Conservation (phyloP, 768 basidiomycete species). For the Cyathus striatus region DNA sequence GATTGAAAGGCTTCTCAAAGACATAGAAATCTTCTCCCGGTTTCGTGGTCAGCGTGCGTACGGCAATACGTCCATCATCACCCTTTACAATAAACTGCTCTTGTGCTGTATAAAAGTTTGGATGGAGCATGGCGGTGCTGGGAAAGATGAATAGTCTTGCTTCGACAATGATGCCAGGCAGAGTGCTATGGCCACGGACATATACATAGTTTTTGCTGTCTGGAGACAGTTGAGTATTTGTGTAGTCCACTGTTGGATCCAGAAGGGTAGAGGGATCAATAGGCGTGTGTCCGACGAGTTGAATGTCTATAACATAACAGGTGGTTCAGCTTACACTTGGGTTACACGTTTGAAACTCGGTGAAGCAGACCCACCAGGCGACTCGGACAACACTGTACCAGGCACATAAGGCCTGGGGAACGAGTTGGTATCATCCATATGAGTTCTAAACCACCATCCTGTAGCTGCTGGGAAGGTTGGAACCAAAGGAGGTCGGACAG, state of each 20-base stretch:
- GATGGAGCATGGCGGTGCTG: background rate
- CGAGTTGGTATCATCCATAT: background rate
- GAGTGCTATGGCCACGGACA: background rate
- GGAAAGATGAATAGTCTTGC: background rate
- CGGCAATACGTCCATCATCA: background rate
- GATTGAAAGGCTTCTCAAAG: background rate
- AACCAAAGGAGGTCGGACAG: background rate
- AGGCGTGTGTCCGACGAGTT: background rate
- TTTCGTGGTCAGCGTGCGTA: background rate
- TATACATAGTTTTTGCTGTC: background rate
- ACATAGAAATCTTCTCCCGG: background rate
- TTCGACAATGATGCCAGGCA: background rate
- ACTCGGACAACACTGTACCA: background rate
- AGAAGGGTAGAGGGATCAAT: background rate
- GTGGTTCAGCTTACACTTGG: no score
- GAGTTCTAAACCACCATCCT: background rate
- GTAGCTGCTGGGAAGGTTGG: background rate
- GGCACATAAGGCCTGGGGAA: background rate
- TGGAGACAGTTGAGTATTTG: no score
- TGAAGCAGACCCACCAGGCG: background rate
- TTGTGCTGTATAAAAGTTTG: background rate
- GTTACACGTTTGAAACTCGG: no score
- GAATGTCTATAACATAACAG: background rate
- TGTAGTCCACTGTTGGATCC: background rate
- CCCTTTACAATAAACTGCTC: background rate